Evolutionary conservation across 768 basidiomycete genomes (phyloP).

Genomic region (Floccularia luteovirens): DNA sequence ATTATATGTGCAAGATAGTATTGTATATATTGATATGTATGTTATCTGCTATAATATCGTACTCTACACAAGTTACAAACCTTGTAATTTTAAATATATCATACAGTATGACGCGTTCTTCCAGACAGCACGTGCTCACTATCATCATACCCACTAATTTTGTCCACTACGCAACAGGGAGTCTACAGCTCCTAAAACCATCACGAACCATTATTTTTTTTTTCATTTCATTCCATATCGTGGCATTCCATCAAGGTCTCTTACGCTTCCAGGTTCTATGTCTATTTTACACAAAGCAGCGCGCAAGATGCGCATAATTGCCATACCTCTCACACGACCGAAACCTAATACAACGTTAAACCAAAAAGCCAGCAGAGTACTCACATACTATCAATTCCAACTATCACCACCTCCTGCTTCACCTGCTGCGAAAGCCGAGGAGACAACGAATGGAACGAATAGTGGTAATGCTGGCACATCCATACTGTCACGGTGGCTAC

Average conservation of each 20-base stretch:
- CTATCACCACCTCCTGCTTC: slow-evolving; percentile 15
- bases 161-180: too few relatives aligned
- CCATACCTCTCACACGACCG: slow-evolving; percentile 35
- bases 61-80: not conserved
- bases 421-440: slow-evolving; percentile 13
- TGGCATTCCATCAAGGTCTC: too few relatives aligned
- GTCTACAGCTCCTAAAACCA: too few relatives aligned
- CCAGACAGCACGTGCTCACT: too few relatives aligned
- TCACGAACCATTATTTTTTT: too few relatives aligned
- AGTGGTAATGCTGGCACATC: slow-evolving; percentile 8
- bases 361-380: slow-evolving; percentile 13
- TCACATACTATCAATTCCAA: slow-evolving; percentile 41
- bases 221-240: too few relatives aligned
- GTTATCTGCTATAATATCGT: not conserved
- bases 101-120: too few relatives aligned
- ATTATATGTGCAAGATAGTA: too few relatives aligned
- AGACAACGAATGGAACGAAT: slow-evolving; percentile 12
- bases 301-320: slow-evolving; percentile 34
- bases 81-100: too few relatives aligned
- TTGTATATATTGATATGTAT: too few relatives aligned
- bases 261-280: too few relatives aligned
- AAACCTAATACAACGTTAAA: slow-evolving; percentile 4
- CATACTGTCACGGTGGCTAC: slow-evolving; percentile 20
- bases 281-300: slow-evolving; percentile 13
- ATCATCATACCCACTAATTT: too few relatives aligned